Percentiles rank a stretch among this genome's conserved stretches.
phyloP scores from a whole-genome alignment of 106 monocot genomes.

The Dendrobium catenatum region DNA sequence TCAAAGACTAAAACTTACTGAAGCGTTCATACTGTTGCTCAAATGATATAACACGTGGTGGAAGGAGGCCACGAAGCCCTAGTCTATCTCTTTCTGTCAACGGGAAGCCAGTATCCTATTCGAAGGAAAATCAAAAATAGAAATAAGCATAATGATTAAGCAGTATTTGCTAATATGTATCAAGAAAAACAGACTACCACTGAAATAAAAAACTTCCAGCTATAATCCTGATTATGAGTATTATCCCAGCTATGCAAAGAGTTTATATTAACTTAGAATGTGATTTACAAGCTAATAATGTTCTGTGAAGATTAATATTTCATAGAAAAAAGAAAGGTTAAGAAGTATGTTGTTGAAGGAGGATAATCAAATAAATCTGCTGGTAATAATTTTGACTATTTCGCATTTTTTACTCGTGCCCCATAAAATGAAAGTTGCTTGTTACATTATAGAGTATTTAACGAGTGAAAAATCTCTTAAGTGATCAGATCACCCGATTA shows the following conservation, averaged over 20 bases:
- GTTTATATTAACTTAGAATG: not conserved
- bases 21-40: constrained; percentile 96
- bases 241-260: not conserved
- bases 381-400: not conserved
- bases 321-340: not conserved
- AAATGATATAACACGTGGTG: constrained; percentile 95
- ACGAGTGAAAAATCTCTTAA: not conserved
- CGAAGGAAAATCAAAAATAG: not conserved
- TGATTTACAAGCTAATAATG: not conserved
- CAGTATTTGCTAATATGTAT: not conserved
- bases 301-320: not conserved
- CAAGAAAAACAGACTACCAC: not conserved
- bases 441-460: not conserved
- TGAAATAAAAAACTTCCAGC: not conserved
- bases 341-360: not conserved
- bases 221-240: not conserved
- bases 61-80: constrained; percentile 89
- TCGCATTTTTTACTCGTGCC: not conserved
- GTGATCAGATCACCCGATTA: not conserved
- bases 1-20: constrained; percentile 44
- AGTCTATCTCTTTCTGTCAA: constrained; percentile 95
- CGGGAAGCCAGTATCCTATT: constrained; percentile 96
- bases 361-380: not conserved
- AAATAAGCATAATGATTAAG: not conserved
- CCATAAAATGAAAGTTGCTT: not conserved